Evolutionary conservation across 768 basidiomycete species (phyloP), one percentile per base, ranked within the genome.

Genomic region (Aureoboletus auriporus): DNA sequence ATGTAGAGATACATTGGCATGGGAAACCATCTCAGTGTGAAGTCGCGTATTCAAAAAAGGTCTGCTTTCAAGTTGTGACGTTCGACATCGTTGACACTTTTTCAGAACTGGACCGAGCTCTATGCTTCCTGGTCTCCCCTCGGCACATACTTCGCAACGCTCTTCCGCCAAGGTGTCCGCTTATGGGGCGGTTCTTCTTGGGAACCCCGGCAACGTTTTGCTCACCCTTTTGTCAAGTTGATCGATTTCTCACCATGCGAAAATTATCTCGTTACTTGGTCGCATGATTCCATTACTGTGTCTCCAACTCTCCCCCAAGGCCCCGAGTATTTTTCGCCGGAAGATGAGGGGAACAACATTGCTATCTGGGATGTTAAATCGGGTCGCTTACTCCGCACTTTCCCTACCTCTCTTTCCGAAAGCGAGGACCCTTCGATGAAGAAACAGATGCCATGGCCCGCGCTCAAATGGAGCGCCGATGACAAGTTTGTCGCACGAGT

Each of bases 321-420:
- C 8, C 85, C 82, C 43, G 86, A 86, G 62, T 90, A 80, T 65
- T 89, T 93, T 71, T 88, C 91, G 39, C 83, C 88, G 5, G 93
- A 95, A 50, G 96, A 98, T 65, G 93, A 95, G 70, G 96, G 93
- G 29, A 93, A 95, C 71, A 88, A 93, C 58, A 79, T 98, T 52
- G 96, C 94, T 49, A 83, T 99, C n/a, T 99, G 96, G 96, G 93
- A 98, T 60, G 83, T 95, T 74, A 94, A 93, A 69, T 86, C 93
- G 14, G 92, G 92, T 26, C 77, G 86, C 55, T 82, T 98, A 17
- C 79, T 98, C 38, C 88, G 96, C 44, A 97, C 94, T 2, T 98
- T 99, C 71, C 79, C 81, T 33, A 80, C 86, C 9, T 77, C 82
- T 41, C 69, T 69, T 39, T 70, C 71, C 39, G 84, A 84, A 46